Base-by-base conservation (phyloP, 805 yeast species). In the Metschnikowia henanensis region DNA sequence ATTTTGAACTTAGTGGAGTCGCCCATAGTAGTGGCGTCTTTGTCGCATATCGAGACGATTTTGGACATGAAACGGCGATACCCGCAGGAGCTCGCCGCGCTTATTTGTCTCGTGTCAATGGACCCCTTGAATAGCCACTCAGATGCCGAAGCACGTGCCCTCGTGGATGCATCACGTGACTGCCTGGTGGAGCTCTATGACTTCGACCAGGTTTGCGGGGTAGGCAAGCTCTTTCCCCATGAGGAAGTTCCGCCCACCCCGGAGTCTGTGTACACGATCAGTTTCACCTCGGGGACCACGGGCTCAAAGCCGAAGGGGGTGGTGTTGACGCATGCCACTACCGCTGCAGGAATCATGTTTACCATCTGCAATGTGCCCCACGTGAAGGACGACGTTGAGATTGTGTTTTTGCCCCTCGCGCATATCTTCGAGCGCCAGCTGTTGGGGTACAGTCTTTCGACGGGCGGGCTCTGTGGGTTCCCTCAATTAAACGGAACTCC, bases 1-100 rank as follows among this genome's bases (percentile, higher is more conserved):
- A 84, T 85, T 55, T 65, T 85, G 59, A 67, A 66, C 33, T 61
- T 81, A 43, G 81, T 87, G 5, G 79, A 81, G 51, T 68, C 81
- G 18, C 91, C 91, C 7, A 72, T 81, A 12, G 66, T 83, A 28
- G 68, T 83, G 17, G 35, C 48, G 6, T 50, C 56, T 1, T 33
- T 37, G 25, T 40, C 29, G 12, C 51, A 53, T 26, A 37, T 51
- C 5, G 34, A 20, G 20, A 28, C n/a, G 12, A 18, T 53, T 17
- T 29, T 53, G 15, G 46, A 36, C 4, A 23, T 53, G 43, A 53
- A 51, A 46, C 19, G 29, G 13, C 22, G 23, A 8, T 19, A 45
- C 30, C 55, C 59, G 2, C 46, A 48, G 6, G 35, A 47, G 7
- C 46, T 59, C 41, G 35, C 40, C 22, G 40, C 56, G 10, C 47